Percentiles rank a stretch among this genome's conserved stretches.
phyloP scores from a whole-genome alignment of 1,284 basidiomycete species.

The Blastosporella zonata region DNA sequence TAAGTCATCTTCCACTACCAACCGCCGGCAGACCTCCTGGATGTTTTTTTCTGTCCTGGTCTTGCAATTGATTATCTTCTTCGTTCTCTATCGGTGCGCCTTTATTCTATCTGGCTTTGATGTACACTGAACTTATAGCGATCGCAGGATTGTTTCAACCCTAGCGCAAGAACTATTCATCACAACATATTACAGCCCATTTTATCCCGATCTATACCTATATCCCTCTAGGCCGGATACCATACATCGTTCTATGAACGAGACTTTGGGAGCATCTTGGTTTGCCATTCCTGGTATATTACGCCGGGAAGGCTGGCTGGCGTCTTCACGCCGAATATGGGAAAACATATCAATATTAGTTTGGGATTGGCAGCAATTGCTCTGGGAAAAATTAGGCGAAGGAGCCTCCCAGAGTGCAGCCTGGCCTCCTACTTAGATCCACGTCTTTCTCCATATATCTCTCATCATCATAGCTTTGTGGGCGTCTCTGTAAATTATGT shows the following conservation, averaged over 20 bases:
- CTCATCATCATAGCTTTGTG: background rate
- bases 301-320: conserved; percentile 21
- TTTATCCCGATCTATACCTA: conserved; percentile 64
- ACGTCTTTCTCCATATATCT: conserved; percentile 7
- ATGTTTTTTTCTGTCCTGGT: conserved; percentile 27
- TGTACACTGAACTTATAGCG: background rate
- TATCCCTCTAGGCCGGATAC: conserved; percentile 48
- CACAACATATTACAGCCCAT: conserved; percentile 66
- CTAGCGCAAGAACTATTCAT: conserved; percentile 33
- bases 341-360: conserved; percentile 24
- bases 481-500: conserved; percentile 13
- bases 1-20: conserved; percentile 14
- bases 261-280: conserved; percentile 22
- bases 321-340: conserved; percentile 21
- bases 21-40: conserved; percentile 21
- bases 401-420: conserved; percentile 16
- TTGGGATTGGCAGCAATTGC: conserved; percentile 23
- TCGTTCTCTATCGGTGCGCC: conserved; percentile 40
- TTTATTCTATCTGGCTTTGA: background rate
- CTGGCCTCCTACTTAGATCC: conserved; percentile 34
- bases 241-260: conserved; percentile 29
- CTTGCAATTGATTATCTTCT: conserved; percentile 30
- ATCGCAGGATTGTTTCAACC: conserved; percentile 29
- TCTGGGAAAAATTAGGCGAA: conserved; percentile 32
- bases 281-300: conserved; percentile 18